Evolutionary conservation across 2,329 filamentous ascomycete genomes (phyloP), one percentile per base, ranked within the genome.

Genomic region (Nothomitra cinnamomea): DNA sequence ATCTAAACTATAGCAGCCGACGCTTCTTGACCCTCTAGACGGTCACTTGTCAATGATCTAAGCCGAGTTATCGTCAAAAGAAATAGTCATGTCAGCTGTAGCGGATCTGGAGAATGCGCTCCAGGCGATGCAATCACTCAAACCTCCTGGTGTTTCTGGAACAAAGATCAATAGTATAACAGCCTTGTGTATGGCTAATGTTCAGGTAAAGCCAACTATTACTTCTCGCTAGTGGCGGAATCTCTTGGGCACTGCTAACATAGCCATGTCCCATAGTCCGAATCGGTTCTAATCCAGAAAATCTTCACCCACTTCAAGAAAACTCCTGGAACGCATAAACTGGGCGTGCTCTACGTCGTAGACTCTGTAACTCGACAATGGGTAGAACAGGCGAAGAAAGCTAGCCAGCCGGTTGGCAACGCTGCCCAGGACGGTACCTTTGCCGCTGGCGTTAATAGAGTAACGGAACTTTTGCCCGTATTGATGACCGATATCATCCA

Each of bases 341-440:
- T 98, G 69, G 92, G 92, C 72, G 89, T 95, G 66, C 83, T 98
- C 72, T 98, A 98, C 82, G 89, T 96, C 72, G 87, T 98, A 89
- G 92, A 98, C 78, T 95, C 90, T 75, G 89, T 98, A 79, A 90
- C 89, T 69, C 87, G 92, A 71, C 90, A 94, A 74, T 98, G 92
- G 90, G 82, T 95, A 74, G 90, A 96, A 69, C 85, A 88, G 71
- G 90, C 92, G 64, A 92, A 89, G 71, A 79, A 82, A 64, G 78
- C 85, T 61, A 86, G 85, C 63, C 89, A 96, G 67, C 71, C 83
- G 65, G 79, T 88, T 69, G 85, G 85, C 71, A 82, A 78, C 68
- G 77, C 80, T 69, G 87, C 89, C 60, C 80, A 83, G 60, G 87
- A 94, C 71, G 92, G 92, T 66, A 95, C 89, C 54, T 95, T 83